Evolutionary conservation across 2,329 filamentous ascomycete species (phyloP), one percentile per base, ranked within the genome.

Genomic region (Gnomoniopsis sp.): DNA sequence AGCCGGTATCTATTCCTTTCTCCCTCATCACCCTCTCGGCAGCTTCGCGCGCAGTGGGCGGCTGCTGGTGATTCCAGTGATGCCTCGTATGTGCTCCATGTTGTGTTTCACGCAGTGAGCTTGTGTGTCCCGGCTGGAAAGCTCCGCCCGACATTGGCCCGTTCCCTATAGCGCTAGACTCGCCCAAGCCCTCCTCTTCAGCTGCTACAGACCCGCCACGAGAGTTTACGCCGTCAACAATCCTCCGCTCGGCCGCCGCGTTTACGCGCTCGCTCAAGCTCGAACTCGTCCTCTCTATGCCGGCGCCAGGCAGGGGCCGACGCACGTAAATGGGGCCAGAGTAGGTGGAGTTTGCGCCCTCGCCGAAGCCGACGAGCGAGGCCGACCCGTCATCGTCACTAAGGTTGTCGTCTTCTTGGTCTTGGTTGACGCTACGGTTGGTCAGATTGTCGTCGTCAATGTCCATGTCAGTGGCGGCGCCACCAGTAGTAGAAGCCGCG

Each of bases 331-430:
- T 89, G 43, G 90, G 90, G 0, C 91, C 91, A 60, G 87, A 91
- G 58, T 93, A 87, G 6, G 91, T 91, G 71, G 89, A 91, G 65
- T 88, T 90, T 11, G 93, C 93, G 36, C 93, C 93, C 72, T 97
- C 93, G 52, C 93, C 93, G 66, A 97, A 97, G 0, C 89, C 93
- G 11, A 97, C 93, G 6, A 97, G 80, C 63, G 89, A 93, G 2
- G 88, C 90, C 54, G 87, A 88, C 8, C 88, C 89, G 67, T 96
- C 91, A 66, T 96, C 92, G 66, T 96, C 92, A 66, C 90, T 93
- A 81, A 95, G 88, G 60, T 89, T 90, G 64, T 91, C 89, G 14
- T 61, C 59, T 19, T 53, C 48, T 61, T 85, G 81, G 59, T 76
- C 83, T 3, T 77, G 80, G 21, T 76, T 77, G 2, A 79, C 74